phyloP scores from a whole-genome alignment of 2,329 filamentous ascomycete genomes.

The Ambrosiella xylebori region DNA sequence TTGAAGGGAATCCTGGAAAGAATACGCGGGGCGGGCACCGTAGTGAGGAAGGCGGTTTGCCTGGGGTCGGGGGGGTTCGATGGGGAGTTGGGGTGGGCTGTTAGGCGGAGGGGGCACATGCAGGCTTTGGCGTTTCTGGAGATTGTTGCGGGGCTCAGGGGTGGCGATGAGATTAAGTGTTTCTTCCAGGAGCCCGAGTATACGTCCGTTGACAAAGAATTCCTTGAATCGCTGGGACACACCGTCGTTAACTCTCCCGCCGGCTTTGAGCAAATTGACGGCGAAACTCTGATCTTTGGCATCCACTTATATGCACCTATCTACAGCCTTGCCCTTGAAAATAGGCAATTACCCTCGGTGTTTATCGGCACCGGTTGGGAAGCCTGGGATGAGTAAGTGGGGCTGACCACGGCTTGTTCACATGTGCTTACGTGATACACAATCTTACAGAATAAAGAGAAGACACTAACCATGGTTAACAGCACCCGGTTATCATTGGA shows the following conservation, averaged over 20 bases:
- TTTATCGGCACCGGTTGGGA: conserved; percentile 40
- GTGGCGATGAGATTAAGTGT: conserved; percentile 23
- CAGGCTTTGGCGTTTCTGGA: conserved; percentile 36
- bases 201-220: conserved; percentile 29
- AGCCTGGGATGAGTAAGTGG: conserved; percentile 32
- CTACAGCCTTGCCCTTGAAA: conserved; percentile 33
- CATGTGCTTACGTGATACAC: too few relatives aligned
- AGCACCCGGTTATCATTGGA: background rate
- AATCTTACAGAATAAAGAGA: background rate
- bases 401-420: too few relatives aligned
- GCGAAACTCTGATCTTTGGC: conserved; percentile 38
- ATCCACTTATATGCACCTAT: conserved; percentile 41
- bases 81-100: conserved; percentile 28
- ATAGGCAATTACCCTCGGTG: conserved; percentile 28
- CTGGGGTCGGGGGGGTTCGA: conserved; percentile 40
- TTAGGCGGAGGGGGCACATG: conserved; percentile 28
- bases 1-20: background rate
- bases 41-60: conserved; percentile 26
- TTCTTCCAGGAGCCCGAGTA: conserved; percentile 40
- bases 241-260: conserved; percentile 31
- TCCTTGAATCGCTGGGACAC: conserved; percentile 39
- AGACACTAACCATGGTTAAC: background rate
- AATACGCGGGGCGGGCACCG: background rate
- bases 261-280: conserved; percentile 33
- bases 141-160: conserved; percentile 24